Conservation (phyloP, 441 rosid genomes). For the Flueggea neowawraea region DNA sequence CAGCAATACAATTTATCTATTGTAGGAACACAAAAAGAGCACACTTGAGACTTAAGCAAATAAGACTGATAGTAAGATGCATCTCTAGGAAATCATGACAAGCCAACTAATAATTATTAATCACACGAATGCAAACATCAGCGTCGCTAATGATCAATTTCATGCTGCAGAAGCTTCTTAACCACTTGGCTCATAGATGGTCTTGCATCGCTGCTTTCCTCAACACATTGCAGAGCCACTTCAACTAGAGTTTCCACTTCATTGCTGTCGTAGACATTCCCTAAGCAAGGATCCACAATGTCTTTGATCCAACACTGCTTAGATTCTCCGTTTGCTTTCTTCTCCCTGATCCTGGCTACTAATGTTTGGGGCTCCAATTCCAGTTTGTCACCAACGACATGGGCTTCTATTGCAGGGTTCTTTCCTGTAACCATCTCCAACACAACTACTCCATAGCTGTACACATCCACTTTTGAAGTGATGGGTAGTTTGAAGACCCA, state of each 20-base stretch:
- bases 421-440: constrained; percentile 8
- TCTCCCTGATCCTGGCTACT: constrained; percentile 1
- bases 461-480: constrained; percentile 6
- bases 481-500: constrained; percentile 1
- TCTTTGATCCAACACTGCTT: background rate
- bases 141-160: background rate
- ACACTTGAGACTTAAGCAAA: too few relatives aligned
- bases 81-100: too few relatives aligned
- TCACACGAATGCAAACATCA: too few relatives aligned
- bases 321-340: background rate
- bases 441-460: constrained; percentile 5
- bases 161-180: background rate
- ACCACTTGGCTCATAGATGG: constrained; percentile 1
- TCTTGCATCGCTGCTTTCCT: background rate
- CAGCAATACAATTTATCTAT: too few relatives aligned
- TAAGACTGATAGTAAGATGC: too few relatives aligned
- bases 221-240: background rate
- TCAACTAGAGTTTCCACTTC: background rate
- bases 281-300: background rate
- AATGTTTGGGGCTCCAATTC: background rate
- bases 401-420: background rate
- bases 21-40: too few relatives aligned
- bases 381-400: background rate
- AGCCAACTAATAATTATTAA: too few relatives aligned
- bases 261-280: background rate